Conservation (phyloP, 805 yeast species). For the Saturnispora zaruensis region DNA sequence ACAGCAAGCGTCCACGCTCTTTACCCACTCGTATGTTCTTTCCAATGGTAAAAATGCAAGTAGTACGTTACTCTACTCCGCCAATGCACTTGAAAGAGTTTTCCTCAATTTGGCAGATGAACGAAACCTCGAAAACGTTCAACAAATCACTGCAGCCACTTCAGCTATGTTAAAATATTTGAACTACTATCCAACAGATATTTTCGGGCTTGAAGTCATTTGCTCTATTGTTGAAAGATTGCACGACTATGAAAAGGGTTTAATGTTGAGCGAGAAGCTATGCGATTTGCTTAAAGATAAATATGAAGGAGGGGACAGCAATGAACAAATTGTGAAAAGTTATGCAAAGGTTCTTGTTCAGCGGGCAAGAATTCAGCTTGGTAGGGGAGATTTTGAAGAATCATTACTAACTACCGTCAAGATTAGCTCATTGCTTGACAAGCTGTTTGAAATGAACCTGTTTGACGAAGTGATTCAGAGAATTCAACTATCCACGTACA, state of each 20-base stretch:
- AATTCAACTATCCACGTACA: slow-evolving; percentile 46
- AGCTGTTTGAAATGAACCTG: slow-evolving; percentile 28
- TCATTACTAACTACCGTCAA: slow-evolving; percentile 57
- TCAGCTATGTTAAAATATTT: slow-evolving; percentile 59
- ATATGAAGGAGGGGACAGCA: slow-evolving; percentile 13
- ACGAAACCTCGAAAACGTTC: slow-evolving; percentile 49
- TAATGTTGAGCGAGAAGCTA: slow-evolving; percentile 37
- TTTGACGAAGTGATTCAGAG: slow-evolving; percentile 27
- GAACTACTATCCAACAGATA: slow-evolving; percentile 52
- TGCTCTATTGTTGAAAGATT: slow-evolving; percentile 59
- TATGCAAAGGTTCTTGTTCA: slow-evolving; percentile 60
- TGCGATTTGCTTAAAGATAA: slow-evolving; percentile 32
- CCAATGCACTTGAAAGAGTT: slow-evolving; percentile 42
- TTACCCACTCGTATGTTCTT: slow-evolving; percentile 70
- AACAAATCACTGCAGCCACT: slow-evolving; percentile 58
- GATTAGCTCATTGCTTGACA: slow-evolving; percentile 41
- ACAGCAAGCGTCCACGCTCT: slow-evolving; percentile 44
- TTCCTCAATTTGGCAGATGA: slow-evolving; percentile 35
- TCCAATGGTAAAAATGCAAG: slow-evolving; percentile 66
- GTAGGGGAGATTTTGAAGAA: slow-evolving; percentile 40
- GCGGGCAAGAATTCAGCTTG: slow-evolving; percentile 63
- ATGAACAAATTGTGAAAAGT: slow-evolving; percentile 31
- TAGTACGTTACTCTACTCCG: slow-evolving; percentile 67
- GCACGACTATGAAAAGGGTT: slow-evolving; percentile 50
- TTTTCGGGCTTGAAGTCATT: slow-evolving; percentile 47